Conservation (phyloP, 257 asterid species). For the Thymus quinquecostatus region DNA sequence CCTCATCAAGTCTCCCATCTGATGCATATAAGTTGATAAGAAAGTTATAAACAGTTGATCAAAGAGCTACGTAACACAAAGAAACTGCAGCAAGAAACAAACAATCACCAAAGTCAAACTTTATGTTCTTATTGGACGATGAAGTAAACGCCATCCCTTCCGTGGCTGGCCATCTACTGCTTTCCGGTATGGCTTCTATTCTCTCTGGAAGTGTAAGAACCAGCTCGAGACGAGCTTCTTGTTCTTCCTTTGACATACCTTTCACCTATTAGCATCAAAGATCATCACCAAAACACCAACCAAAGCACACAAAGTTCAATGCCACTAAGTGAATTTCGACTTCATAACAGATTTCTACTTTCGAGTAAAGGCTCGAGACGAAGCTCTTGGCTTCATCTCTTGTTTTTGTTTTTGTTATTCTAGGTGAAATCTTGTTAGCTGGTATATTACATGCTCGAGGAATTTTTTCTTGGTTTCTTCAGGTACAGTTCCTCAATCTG, state of each 20-base stretch:
- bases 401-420: background rate
- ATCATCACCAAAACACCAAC: slow-evolving; percentile 15
- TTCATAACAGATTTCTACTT: background rate
- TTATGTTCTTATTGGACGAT: slow-evolving; percentile 57
- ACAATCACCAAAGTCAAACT: slow-evolving; percentile 65
- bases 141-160: slow-evolving; percentile 58
- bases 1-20: slow-evolving; percentile 62
- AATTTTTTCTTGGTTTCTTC: slow-evolving; percentile 3
- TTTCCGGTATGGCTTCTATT: slow-evolving; percentile 77
- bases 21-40: slow-evolving; percentile 13
- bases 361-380: background rate
- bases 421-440: slow-evolving; percentile 28
- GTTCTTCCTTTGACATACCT: slow-evolving; percentile 69
- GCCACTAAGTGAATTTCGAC: background rate
- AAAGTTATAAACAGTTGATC: background rate
- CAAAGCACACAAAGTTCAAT: background rate
- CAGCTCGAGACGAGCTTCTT: slow-evolving; percentile 68
- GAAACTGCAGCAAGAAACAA: background rate
- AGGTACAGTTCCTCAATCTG: slow-evolving; percentile 10
- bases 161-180: slow-evolving; percentile 33
- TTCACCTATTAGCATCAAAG: slow-evolving; percentile 53
- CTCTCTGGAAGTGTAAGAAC: slow-evolving; percentile 70
- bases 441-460: background rate
- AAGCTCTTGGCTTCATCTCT: slow-evolving; percentile 12
- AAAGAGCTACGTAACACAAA: background rate